Evolutionary conservation across 73 alveolate genomes (phyloP), one percentile per base, ranked within the genome.

Genomic region (Breviolum minutum): DNA sequence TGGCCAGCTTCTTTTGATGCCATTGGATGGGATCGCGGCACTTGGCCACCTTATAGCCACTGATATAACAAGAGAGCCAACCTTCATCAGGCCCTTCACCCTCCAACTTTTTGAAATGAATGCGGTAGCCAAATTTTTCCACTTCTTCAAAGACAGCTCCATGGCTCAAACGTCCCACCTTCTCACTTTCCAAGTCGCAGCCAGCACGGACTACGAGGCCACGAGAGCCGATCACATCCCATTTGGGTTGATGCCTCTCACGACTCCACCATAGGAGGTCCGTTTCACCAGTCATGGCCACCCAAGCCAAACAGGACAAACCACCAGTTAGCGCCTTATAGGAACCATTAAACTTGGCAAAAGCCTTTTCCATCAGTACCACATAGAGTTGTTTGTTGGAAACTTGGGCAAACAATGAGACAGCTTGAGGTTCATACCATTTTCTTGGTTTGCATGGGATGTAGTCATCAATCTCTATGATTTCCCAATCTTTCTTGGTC

Each of bases 11-110:
- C 60, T 22, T 54, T 73, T 82, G 76, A 61, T 82, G 10, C 91
- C 91, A 82, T 54, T 86, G 81, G 2, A 63, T n/a, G 19, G 95
- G 95, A 63, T 86, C 80, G 22, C 95, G 95, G 70, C 95, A 86
- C 71, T n/a, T 86, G 81, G 95, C 95, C 9, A 86, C 95, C 22
- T 62, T 64, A 63, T 86, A 63, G 81, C 95, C 95, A 16, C 95
- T 29, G 95, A 86, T 86, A 80, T 86, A 86, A n/a, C 95, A 86
- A n/a, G 95, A 86, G 54, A 86, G 95, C 95, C 95, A 86, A 80
- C 95, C 95, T 29, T 61, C 95, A 29, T 86, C 95, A 62, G 95
- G 95, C n/a, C 95, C 95, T 17, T 86, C 95, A 29, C 95, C 95
- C 48, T 61, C 77, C 30, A 86, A 29, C 71, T 86, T 86, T 26